Evolutionary conservation across 148 eudicot species (phyloP).

Genomic region (Oxyria digyna): DNA sequence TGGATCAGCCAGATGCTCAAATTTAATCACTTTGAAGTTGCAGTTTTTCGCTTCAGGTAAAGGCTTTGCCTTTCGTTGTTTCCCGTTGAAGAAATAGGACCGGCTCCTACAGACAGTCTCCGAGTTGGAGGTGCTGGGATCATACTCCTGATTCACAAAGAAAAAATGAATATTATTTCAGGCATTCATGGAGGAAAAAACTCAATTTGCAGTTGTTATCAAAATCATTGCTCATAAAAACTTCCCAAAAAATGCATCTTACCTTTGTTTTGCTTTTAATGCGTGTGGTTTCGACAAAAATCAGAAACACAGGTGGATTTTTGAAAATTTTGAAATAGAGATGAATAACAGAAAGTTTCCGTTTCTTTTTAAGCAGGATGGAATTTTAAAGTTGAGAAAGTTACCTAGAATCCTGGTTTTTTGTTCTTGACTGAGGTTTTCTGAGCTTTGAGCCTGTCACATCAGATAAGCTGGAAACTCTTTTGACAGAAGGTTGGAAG

Average conservation of each 20-base stretch:
- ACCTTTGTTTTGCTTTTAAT: too few relatives aligned
- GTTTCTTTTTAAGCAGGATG: background rate
- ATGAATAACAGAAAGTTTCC: too few relatives aligned
- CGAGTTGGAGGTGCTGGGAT: conserved; percentile 5
- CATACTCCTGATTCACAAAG: conserved; percentile 1
- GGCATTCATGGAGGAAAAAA: too few relatives aligned
- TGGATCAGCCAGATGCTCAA: background rate
- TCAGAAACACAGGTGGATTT: too few relatives aligned
- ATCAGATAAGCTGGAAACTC: conserved; percentile 7
- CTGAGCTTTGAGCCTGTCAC: conserved; percentile 1
- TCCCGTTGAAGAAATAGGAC: background rate
- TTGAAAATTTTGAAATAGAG: too few relatives aligned
- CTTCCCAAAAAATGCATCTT: background rate
- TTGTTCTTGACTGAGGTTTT: conserved; percentile 1
- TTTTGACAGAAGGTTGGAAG: background rate
- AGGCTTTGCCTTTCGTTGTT: conserved; percentile 6
- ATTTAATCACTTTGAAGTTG: conserved; percentile 1
- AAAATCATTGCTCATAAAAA: background rate
- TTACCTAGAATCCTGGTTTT: background rate
- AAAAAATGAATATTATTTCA: background rate
- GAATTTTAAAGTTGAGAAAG: background rate
- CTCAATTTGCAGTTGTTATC: background rate
- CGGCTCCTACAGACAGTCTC: background rate
- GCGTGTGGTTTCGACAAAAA: too few relatives aligned
- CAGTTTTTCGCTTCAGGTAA: background rate